phyloP scores from a whole-genome alignment of 805 yeast genomes.

The Candida dendrica region DNA sequence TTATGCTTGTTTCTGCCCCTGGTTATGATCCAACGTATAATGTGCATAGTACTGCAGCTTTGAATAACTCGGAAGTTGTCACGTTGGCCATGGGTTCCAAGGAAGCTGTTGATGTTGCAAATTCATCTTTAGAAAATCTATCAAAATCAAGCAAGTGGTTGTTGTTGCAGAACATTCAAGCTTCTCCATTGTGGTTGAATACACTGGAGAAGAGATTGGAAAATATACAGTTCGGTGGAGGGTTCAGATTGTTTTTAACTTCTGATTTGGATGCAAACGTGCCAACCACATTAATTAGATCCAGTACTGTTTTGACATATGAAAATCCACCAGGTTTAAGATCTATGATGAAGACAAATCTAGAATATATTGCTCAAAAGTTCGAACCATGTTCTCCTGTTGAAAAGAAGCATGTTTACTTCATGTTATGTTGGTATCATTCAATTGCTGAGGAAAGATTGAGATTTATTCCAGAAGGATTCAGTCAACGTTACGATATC shows the following conservation, averaged over 20 bases:
- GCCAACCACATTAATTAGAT: slow-evolving; percentile 50
- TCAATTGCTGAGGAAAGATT: slow-evolving; percentile 51
- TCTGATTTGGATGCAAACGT: slow-evolving; percentile 41
- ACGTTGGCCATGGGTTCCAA: slow-evolving; percentile 67
- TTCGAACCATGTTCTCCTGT: slow-evolving; percentile 22
- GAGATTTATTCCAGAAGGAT: slow-evolving; percentile 58
- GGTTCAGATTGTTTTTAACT: slow-evolving; percentile 60
- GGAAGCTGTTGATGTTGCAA: slow-evolving; percentile 57
- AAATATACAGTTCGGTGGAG: slow-evolving; percentile 17
- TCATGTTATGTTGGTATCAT: slow-evolving; percentile 66
- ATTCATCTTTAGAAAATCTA: slow-evolving; percentile 40
- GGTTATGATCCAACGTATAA: slow-evolving; percentile 62
- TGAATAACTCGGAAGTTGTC: slow-evolving; percentile 20
- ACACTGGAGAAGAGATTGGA: slow-evolving; percentile 41
- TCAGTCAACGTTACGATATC: slow-evolving; percentile 55
- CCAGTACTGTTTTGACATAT: slow-evolving; percentile 47
- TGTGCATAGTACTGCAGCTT: slow-evolving; percentile 38
- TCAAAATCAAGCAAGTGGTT: slow-evolving; percentile 58
- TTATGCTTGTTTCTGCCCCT: slow-evolving; percentile 50
- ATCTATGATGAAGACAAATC: slow-evolving; percentile 33
- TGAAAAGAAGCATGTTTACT: slow-evolving; percentile 41
- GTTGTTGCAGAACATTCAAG: slow-evolving; percentile 73
- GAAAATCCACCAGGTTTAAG: slow-evolving; percentile 62
- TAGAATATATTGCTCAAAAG: slow-evolving; percentile 17
- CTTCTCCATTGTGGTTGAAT: slow-evolving; percentile 59